Base-by-base conservation (phyloP, 495 filamentous ascomycete species). In the Astrothelium macrocarpum region DNA sequence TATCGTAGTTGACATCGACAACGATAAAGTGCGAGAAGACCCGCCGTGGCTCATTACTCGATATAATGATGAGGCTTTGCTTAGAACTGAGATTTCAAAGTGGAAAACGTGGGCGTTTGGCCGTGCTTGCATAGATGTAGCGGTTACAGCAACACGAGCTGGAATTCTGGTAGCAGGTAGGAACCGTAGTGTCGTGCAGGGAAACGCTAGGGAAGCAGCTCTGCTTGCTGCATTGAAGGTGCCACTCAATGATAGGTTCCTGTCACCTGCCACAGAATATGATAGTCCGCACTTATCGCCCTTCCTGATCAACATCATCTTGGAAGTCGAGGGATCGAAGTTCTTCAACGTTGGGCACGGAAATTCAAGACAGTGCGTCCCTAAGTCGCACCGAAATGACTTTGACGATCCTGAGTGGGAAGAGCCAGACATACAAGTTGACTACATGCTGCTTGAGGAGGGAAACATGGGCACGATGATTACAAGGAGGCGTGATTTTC, bases 141-240 rank as follows among this genome's bases (percentile, higher is more conserved):
- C 43, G 43, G 9, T 49, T 20, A 49, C 43, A 20, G 43, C 43
- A 49, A 49, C 43, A 11, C 43, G 43, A 49, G 43, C 43, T 49
- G 43, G 43, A 49, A 49, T 49, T 49, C 43, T 49, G 9, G 43
- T 49, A 18, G 43, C 43, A 49, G 43, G 43, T 20, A 49, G n/a
- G n/a, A 49, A 49, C 43, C 43, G 43, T 20, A 49, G n/a, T 49
- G 43, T 49, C 43, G 43, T 49, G 43, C 9, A 49, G 43, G 43
- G 43, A 5, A 49, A 49, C 18, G 9, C 43, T 20, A 49, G 43
- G 18, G 43, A 49, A 20, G 9, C 9, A 49, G 43, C 43, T 9
- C n/a, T 49, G 43, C n/a, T 49, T 49, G 43, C 43, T 49, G 43
- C 43, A 49, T 49, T 49, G 43, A 49, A 49, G n/a, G 43, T 49